Percentiles rank a stretch among this genome's conserved stretches.
Evolutionary conservation across 2,329 filamentous ascomycete species (phyloP).

Genomic region (Scytalidium sp.): DNA sequence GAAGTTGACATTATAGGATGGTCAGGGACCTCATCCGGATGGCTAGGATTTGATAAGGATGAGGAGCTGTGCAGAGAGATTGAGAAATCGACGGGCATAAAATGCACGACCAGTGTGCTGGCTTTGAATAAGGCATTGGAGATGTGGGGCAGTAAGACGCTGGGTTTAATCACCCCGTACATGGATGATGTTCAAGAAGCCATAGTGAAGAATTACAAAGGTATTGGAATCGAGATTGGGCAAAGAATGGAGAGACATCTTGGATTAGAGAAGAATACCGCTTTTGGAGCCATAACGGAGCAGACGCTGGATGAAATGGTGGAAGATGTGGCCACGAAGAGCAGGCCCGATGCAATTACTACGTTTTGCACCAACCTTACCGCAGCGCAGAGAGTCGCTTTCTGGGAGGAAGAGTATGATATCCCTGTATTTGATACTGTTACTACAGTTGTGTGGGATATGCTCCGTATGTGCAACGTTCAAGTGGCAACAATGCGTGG

Average conservation of each 20-base stretch:
- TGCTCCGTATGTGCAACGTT: constrained; percentile 31
- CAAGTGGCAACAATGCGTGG: constrained; percentile 25
- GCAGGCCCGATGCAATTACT: constrained; percentile 31
- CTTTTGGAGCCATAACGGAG: constrained; percentile 33
- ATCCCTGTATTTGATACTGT: constrained; percentile 39
- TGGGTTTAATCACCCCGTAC: constrained; percentile 41
- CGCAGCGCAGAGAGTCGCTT: constrained; percentile 33
- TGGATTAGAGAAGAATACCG: constrained; percentile 32
- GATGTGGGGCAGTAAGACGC: constrained; percentile 20
- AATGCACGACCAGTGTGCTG: constrained; percentile 38
- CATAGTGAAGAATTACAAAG: constrained; percentile 33
- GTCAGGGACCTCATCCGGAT: constrained; percentile 34
- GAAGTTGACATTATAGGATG: constrained; percentile 36
- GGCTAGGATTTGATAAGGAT: constrained; percentile 39
- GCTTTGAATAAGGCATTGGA: constrained; percentile 34
- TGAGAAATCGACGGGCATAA: constrained; percentile 32
- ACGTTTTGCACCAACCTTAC: constrained; percentile 42
- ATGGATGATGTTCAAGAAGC: constrained; percentile 34
- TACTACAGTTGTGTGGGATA: constrained; percentile 38
- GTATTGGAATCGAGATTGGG: constrained; percentile 29
- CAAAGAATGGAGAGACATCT: constrained; percentile 31
- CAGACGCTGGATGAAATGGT: constrained; percentile 25
- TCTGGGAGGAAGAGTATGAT: constrained; percentile 35
- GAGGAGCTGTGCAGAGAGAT: constrained; percentile 35
- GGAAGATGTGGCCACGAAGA: constrained; percentile 10